Evolutionary conservation across 495 filamentous ascomycete species (phyloP), one percentile per base, ranked within the genome.

Genomic region (Penicillium egyptiacum): DNA sequence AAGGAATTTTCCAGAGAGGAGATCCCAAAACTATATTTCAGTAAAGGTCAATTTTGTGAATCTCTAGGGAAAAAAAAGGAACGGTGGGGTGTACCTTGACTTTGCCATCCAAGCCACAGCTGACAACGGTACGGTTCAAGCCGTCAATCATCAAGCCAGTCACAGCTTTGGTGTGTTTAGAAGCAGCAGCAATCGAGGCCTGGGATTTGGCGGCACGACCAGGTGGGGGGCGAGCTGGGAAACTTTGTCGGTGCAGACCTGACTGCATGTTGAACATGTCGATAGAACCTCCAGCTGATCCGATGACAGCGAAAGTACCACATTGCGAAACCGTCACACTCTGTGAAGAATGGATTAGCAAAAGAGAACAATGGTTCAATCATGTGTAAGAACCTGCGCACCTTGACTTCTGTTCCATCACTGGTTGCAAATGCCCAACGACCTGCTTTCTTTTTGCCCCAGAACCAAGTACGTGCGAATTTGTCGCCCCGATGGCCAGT

Each of bases 251-350:
- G 67, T 93, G 88, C 12, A 85, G 72, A 39, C 94, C 94, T 23
- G 92, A 97, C 68, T 99, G 94, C 59, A 99, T 78, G 70, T 99
- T 99, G 80, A 88, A 98, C 86, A 96, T 89, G 64, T 93, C 89
- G 55, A 99, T 84, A 39, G 82, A 82, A 37, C 94, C 94, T 25
- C 81, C 85, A 26, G 81, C 83, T 16, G 91, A 96, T 5, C 95
- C 94, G 17, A 99, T 74, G n/a, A 98, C 70, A 26, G 90, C 91
- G 74, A 99, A 99, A 3, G 88, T 96, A 55, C 94, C 95, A 72
- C 94, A 98, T 10, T 88, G 82, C 33, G 89, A 94, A 55, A 98
- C 85, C 3, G 90, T 83, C 16, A 99, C 92, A 31, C 87, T 90
- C 69, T 88, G 50, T 52, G 26, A 51, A 39, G 19, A 23, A 61